Percentiles rank a stretch among this genome's conserved stretches.
These are phyloP conservation scores for Schizosaccharomyces octosporus DNA, from an alignment of 805 yeast species.

Conservation along the genomic window DNA sequence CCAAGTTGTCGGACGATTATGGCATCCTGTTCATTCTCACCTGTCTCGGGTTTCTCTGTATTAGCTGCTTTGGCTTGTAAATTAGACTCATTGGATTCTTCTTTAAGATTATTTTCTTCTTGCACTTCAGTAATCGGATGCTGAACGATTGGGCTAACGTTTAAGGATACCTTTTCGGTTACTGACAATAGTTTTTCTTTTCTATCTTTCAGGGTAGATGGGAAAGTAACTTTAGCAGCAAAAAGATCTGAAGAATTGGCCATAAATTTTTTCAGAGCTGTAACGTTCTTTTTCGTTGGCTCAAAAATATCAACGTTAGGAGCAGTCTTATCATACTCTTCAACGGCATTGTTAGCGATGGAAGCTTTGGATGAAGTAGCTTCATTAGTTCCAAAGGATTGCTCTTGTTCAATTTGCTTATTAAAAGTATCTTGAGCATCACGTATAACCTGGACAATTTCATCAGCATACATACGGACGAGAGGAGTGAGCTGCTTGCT, in stretches of 20 bases:
- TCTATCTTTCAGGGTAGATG: no score
- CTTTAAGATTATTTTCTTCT: no score
- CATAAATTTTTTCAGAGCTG: background rate
- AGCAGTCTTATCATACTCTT: background rate
- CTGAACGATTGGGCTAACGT: no score
- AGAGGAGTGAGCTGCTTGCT: constrained; percentile 8
- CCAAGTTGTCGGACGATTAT: background rate
- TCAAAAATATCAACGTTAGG: background rate
- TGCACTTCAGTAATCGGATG: no score
- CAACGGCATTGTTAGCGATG: background rate
- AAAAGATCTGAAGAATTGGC: background rate
- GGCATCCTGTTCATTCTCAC: background rate
- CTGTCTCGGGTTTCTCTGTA: no score
- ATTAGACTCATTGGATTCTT: no score
- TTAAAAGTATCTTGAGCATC: background rate
- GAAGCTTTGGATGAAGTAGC: background rate
- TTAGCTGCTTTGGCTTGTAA: no score
- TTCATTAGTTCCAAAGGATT: background rate
- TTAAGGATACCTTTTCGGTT: no score
- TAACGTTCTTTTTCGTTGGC: background rate
- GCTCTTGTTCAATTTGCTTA: background rate
- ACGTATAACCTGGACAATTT: constrained; percentile 3
- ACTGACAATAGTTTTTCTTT: no score
- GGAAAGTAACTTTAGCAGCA: background rate
- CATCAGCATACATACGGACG: constrained; percentile 3